Conservation (phyloP, 176 grass and related monocot genomes). For the Cenchrus americanus region DNA sequence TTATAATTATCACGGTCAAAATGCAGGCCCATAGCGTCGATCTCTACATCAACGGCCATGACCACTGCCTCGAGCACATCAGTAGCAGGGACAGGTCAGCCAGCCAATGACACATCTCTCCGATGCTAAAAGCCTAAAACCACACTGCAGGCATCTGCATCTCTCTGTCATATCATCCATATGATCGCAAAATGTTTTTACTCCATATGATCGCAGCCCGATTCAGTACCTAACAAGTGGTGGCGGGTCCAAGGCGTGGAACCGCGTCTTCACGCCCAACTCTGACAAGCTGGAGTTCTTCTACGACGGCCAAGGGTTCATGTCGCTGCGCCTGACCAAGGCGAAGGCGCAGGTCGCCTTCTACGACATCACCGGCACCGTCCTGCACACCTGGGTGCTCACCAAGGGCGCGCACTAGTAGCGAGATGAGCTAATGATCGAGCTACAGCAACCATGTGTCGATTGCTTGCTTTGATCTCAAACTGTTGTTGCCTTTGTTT, state of each 20-base stretch:
- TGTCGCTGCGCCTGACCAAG: constrained; percentile 55
- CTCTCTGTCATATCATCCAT: too few species aligned
- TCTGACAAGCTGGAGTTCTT: constrained; percentile 63
- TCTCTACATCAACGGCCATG: constrained; percentile 79
- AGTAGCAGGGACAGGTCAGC: constrained; percentile 72
- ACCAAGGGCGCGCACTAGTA: neutral
- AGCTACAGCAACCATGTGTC: too few species aligned
- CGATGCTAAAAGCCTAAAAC: too few species aligned
- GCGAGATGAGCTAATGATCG: too few species aligned
- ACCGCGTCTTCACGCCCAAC: constrained; percentile 40
- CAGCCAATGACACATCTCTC: too few species aligned
- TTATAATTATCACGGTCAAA: neutral
- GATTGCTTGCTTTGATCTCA: too few species aligned
- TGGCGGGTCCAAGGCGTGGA: constrained; percentile 75
- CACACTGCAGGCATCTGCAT: too few species aligned
- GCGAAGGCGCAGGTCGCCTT: constrained; percentile 35
- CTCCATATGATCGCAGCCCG: constrained; percentile 24
- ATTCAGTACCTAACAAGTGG: constrained; percentile 73
- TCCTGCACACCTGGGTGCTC: constrained; percentile 52
- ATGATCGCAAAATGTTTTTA: too few species aligned
- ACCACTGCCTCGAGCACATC: constrained; percentile 77
- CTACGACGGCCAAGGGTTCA: constrained; percentile 79
- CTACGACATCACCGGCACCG: constrained; percentile 40
- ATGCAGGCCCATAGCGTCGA: constrained; percentile 56
- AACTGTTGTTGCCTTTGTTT: too few species aligned